Conservation (phyloP, 441 rosid genomes). For the Arabidopsis hybrid region DNA sequence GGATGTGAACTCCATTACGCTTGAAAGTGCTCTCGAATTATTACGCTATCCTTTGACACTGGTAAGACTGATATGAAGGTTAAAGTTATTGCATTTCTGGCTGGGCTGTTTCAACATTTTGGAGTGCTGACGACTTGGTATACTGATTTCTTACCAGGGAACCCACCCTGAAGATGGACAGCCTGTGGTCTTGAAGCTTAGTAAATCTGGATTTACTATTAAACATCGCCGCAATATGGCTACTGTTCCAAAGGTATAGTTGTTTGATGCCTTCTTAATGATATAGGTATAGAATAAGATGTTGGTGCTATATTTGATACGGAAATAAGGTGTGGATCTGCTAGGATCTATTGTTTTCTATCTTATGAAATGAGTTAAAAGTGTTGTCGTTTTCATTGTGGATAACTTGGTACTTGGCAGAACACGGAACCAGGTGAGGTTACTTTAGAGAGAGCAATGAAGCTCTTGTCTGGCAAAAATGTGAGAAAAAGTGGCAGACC, state of each 20-base stretch:
- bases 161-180: constrained; percentile 85
- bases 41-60: constrained; percentile 80
- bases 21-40: constrained; percentile 80
- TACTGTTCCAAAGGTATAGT: constrained; percentile 86
- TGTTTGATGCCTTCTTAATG: constrained; percentile 22
- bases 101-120: constrained; percentile 17
- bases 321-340: constrained; percentile 31
- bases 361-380: constrained; percentile 27
- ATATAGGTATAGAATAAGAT: constrained; percentile 26
- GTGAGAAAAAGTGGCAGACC: constrained; percentile 67
- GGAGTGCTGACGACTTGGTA: constrained; percentile 33
- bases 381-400: constrained; percentile 20
- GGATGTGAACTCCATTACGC: constrained; percentile 66
- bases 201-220: constrained; percentile 71
- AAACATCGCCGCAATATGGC: constrained; percentile 82
- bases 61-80: constrained; percentile 55
- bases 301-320: constrained; percentile 19
- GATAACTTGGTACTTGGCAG: constrained; percentile 58
- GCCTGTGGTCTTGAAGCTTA: constrained; percentile 72
- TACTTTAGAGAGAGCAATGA: constrained; percentile 77
- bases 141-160: constrained; percentile 63
- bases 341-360: constrained; percentile 26
- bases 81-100: too few relatives aligned
- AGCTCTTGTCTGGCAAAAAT: constrained; percentile 68
- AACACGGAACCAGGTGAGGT: constrained; percentile 62